A percentile compares a stretch with the other conserved stretches of the same genome.
Evolutionary conservation across 805 yeast species (phyloP).

Genomic region (Deakozyma indianensis): DNA sequence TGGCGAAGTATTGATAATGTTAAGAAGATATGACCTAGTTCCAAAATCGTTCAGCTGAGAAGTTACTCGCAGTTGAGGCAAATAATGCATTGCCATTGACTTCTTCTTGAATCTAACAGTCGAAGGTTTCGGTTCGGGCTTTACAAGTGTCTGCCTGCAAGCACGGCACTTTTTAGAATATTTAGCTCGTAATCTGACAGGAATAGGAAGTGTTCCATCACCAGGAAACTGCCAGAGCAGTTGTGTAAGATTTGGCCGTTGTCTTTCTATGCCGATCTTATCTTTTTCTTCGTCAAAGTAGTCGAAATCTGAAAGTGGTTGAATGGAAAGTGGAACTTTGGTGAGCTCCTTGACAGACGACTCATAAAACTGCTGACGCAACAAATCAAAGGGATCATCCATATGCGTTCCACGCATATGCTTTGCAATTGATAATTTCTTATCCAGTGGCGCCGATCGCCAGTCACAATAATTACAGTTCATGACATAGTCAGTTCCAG

Average conservation of each 20-base stretch:
- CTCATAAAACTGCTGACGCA: slow-evolving; percentile 1
- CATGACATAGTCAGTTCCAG: slow-evolving; percentile 6
- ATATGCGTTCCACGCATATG: slow-evolving; percentile 4
- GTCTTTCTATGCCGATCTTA: slow-evolving; percentile 2
- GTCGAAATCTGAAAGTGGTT: background rate
- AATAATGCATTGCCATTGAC: slow-evolving; percentile 13
- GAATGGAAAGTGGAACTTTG: background rate
- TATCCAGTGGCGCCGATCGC: slow-evolving; percentile 6
- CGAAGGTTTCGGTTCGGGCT: slow-evolving; percentile 18
- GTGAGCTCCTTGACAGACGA: background rate
- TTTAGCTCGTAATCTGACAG: slow-evolving; percentile 16
- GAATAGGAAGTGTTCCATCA: slow-evolving; percentile 12
- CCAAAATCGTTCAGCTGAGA: background rate
- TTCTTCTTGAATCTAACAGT: slow-evolving; percentile 10
- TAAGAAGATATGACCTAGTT: background rate
- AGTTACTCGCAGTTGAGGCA: slow-evolving; percentile 13
- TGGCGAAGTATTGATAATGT: slow-evolving; percentile 2
- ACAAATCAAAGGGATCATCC: slow-evolving; percentile 2
- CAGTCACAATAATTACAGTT: slow-evolving; percentile 16
- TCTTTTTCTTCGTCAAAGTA: background rate
- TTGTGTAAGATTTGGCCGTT: slow-evolving; percentile 1
- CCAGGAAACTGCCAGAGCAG: background rate
- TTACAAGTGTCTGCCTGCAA: slow-evolving; percentile 19
- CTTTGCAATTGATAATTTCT: slow-evolving; percentile 8
- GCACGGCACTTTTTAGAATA: slow-evolving; percentile 17